Conservation (phyloP, 2,329 filamentous ascomycete genomes). For the Curvularia sp. region DNA sequence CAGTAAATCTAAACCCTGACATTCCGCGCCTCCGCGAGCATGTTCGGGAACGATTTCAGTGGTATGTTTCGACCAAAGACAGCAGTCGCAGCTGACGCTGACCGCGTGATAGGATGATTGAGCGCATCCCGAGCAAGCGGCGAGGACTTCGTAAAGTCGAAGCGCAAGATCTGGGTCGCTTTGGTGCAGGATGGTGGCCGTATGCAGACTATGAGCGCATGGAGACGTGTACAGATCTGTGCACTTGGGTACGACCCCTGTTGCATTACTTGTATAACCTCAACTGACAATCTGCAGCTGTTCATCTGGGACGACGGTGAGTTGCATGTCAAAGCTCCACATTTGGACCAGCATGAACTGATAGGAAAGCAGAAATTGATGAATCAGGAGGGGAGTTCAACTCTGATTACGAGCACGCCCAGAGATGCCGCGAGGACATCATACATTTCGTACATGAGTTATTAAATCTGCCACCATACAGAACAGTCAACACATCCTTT, state of each 20-base stretch:
- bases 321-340: not conserved
- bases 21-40: not conserved
- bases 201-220: not conserved
- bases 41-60: not conserved
- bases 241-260: not conserved
- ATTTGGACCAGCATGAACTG: not conserved
- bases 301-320: not conserved
- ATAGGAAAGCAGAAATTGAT: not conserved
- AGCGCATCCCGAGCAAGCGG: not conserved
- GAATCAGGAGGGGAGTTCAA: not conserved
- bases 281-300: not conserved
- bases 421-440: not conserved
- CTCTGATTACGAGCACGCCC: not conserved
- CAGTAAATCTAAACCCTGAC: not conserved
- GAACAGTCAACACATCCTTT: not conserved
- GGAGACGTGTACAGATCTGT: not conserved
- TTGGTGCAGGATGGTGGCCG: not conserved
- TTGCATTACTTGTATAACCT: not conserved
- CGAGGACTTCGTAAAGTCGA: not conserved
- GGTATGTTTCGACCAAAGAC: not conserved
- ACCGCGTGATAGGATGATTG: not conserved
- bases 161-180: not conserved
- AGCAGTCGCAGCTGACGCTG: not conserved
- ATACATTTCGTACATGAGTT: not conserved
- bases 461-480: not conserved